These are phyloP conservation scores for Crithidia expoeki DNA, from an alignment of 208 protist species.

Conservation along the genomic window DNA sequence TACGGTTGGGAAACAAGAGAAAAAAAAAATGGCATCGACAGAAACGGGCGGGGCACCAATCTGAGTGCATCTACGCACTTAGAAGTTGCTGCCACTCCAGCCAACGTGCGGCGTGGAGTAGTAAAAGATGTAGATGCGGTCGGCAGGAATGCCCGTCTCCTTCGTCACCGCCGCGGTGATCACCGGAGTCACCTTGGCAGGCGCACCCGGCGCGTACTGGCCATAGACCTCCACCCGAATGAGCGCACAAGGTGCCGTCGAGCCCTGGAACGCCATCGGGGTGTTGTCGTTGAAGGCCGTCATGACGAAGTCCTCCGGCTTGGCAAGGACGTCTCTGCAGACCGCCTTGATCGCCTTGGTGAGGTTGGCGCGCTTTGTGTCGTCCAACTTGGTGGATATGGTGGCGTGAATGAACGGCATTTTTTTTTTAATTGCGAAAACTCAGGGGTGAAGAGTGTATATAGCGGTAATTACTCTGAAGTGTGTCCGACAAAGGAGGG, in stretches of 20 bases:
- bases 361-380: slow-evolving; percentile 19
- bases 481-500: neutral
- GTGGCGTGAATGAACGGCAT: slow-evolving; percentile 37
- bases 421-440: slow-evolving; percentile 4
- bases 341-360: slow-evolving; percentile 24
- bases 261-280: slow-evolving; percentile 23
- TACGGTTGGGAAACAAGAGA: too few species aligned
- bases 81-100: slow-evolving; percentile 40
- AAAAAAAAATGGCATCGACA: too few species aligned
- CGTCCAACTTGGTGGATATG: slow-evolving; percentile 31
- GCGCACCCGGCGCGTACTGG: slow-evolving; percentile 6
- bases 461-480: too few species aligned
- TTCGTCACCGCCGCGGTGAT: slow-evolving; percentile 25
- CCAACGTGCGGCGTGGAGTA: slow-evolving; percentile 30
- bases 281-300: slow-evolving; percentile 35
- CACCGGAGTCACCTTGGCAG: slow-evolving; percentile 26
- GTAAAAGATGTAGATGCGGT: slow-evolving; percentile 38
- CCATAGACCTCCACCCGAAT: slow-evolving; percentile 34
- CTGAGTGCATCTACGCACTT: too few species aligned
- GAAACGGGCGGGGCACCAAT: too few species aligned
- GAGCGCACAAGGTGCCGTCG: slow-evolving; percentile 28
- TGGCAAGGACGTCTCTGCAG: slow-evolving; percentile 22
- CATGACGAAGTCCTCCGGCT: slow-evolving; percentile 41
- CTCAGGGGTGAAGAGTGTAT: neutral
- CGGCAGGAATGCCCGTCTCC: slow-evolving; percentile 28